Evolutionary conservation across 75 land plant genomes (phyloP), one percentile per base, ranked within the genome.

Genomic region (Cupressus sempervirens): DNA sequence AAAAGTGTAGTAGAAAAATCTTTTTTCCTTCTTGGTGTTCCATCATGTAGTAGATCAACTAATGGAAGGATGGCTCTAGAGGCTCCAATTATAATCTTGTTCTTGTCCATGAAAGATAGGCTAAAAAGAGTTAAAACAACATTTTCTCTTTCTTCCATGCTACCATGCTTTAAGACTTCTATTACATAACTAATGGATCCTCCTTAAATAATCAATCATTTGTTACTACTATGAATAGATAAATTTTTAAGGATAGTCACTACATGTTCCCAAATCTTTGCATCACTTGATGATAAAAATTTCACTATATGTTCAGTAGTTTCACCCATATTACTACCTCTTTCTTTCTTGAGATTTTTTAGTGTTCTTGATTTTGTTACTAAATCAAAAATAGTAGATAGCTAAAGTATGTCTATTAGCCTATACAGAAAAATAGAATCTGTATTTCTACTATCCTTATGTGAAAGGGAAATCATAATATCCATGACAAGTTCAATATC

Each of bases 1-100:
- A 96, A 96, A 29, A 96, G 89, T n/a, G 98, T 97, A 30, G 98
- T 96, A 23, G 97, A 95, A 35, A 97, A 95, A 84, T 96, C 98
- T 81, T 96, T 96, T 76, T 93, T 96, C 13, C 98, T 97, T 86
- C 98, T 88, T 4, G 92, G 90, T 81, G 88, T 93, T 26, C 98
- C 98, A 13, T 88, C 80, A 34, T 90, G 86, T 11, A 96, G 92
- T 75, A 96, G 80, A 20, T 88, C 92, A 34, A 96, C 94, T 1
- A 94, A 88, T n/a, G 94, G 88, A 74, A 93, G 98, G 75, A 96
- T 93, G 16, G 96, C 94, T 34, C 94, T 95, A 14, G 93, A 90
- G 20, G 85, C 92, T 18, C 98, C 98, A 32, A 96, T 96, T 29
- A 87, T 86, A 20, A 91, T 88, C 85, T 96, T 96, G 89, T 95